Base-by-base conservation (phyloP, 805 yeast genomes). In the Candida tammaniensis region DNA sequence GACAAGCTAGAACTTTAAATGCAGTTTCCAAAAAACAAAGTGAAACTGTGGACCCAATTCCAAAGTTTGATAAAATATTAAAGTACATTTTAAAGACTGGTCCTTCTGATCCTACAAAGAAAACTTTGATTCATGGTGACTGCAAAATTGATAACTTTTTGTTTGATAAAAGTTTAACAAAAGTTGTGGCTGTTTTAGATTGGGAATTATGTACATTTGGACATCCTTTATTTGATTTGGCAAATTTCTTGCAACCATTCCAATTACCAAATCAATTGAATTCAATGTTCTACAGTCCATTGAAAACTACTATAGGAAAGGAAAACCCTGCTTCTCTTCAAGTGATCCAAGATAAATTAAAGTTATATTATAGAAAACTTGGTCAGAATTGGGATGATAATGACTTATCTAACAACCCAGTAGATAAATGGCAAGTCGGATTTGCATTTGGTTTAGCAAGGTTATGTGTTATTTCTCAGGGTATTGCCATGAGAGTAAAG, bases 121-220 rank as follows among this genome's bases (percentile, higher is more conserved):
- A 67, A 25, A 58, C 70, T 2, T 61, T 78, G 36, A 75, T 78
- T 24, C 85, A 78, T 44, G 85, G 89, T 27, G 79, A 80, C 60
- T 70, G 72, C 68, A 74, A 79, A 60, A 64, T 74, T 48, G 82
- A 83, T 64, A 68, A 82, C 59, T 62, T 82, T 43, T 69, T 83
- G 21, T 72, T 73, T 58, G 71, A 81, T 54, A 78, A 77, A 43
- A 68, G 67, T 1, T 63, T 67, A 29, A 68, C 70, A 14, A 51
- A 53, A 27, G 75, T 78, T 3, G 55, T 71, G 31, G 82, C 82
- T 0, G 73, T 78, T 2, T 58, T 78, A 26, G 84, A 78, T 48
- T 78, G 85, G 85, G 85, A 78, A 49, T 55, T 78, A 24, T 76
- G 82, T 42, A 78, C 84, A 0, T 59, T 74, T 38, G 85, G 85